A percentile compares a stretch with the other conserved stretches of the same genome.
phyloP scores from a whole-genome alignment of 495 filamentous ascomycete genomes.

The Staphylotrichum longicolle region DNA sequence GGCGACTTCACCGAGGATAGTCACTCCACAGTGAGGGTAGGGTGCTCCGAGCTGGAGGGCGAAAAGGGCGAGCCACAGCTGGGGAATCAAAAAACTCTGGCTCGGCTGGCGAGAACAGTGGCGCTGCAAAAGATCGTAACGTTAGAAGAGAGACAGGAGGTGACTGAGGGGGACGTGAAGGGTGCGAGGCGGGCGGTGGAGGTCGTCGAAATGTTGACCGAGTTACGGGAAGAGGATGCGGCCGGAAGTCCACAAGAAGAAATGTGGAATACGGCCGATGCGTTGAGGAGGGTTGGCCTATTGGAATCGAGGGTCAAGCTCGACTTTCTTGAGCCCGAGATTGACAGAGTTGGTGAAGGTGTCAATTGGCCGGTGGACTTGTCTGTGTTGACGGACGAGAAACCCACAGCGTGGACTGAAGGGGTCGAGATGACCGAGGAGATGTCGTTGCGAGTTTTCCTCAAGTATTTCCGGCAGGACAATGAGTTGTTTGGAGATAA shows the following conservation, averaged over 20 bases:
- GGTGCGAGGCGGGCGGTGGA: neutral
- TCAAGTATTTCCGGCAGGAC: too few species aligned
- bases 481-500: too few species aligned
- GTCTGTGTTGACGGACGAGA: too few species aligned
- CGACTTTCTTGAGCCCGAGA: slow-evolving; percentile 7
- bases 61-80: neutral
- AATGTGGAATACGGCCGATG: neutral
- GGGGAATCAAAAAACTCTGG: neutral
- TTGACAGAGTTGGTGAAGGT: slow-evolving; percentile 1
- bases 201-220: neutral
- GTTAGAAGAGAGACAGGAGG: neutral
- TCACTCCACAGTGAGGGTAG: too few species aligned
- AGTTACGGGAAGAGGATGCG: neutral
- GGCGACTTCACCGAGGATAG: too few species aligned
- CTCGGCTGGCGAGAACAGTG: neutral
- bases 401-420: too few species aligned
- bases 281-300: neutral
- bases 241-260: neutral
- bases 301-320: neutral
- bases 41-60: too few species aligned
- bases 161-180: neutral
- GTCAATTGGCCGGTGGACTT: neutral
- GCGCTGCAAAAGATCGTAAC: neutral
- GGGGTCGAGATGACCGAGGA: too few species aligned
- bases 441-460: too few species aligned